Conservation (phyloP, 148 eudicot species). For the Camellia lanceoleosa region DNA sequence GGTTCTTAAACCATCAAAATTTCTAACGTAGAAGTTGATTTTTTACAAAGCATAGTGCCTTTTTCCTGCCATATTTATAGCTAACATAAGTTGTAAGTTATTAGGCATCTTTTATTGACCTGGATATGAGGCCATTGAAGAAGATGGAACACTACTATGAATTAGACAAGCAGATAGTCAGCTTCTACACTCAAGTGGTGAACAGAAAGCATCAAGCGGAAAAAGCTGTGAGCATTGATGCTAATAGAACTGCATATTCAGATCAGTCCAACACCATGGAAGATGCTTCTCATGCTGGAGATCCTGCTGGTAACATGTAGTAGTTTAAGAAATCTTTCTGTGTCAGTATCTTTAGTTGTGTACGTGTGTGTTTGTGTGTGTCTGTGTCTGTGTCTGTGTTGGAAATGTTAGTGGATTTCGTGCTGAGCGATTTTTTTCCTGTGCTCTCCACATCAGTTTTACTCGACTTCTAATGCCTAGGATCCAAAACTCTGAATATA, state of each 20-base stretch:
- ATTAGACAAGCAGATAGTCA: conserved; percentile 79
- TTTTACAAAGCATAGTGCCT: not conserved
- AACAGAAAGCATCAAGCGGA: conserved; percentile 31
- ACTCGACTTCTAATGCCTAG: not conserved
- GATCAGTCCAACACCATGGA: not conserved
- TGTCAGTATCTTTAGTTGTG: not conserved
- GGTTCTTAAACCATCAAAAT: not conserved
- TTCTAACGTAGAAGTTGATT: not conserved
- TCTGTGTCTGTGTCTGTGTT: not conserved
- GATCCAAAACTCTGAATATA: not conserved
- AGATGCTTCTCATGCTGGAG: conserved; percentile 11
- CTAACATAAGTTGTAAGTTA: conserved; percentile 14
- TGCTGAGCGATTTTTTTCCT: not conserved
- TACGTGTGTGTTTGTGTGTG: not conserved
- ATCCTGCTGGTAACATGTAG: conserved; percentile 13
- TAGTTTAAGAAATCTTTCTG: not conserved
- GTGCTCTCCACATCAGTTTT: not conserved
- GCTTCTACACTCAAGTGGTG: conserved; percentile 39
- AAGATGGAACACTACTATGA: conserved; percentile 82
- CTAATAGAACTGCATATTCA: conserved; percentile 27
- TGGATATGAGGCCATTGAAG: conserved; percentile 80
- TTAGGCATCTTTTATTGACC: conserved; percentile 86
- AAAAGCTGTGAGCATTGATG: conserved; percentile 22
- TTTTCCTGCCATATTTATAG: conserved; percentile 12
- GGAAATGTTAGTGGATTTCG: not conserved